Evolutionary conservation across 129 eudicot species (phyloP).

Genomic region (Apium graveolens): DNA sequence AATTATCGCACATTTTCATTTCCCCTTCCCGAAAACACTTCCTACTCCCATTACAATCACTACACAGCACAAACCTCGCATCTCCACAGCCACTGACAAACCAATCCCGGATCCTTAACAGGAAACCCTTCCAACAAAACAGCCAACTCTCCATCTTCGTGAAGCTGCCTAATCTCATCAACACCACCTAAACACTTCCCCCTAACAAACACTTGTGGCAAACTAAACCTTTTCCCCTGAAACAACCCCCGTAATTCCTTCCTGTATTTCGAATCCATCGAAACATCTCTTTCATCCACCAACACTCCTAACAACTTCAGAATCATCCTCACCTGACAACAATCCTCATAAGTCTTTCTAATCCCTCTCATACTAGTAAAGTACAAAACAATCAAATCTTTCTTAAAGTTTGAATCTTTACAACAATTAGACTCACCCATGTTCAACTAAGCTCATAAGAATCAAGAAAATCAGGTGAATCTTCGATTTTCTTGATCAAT

Average conservation of each 20-base stretch:
- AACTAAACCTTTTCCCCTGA: conserved; percentile 42
- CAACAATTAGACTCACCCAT: not conserved
- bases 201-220: conserved; percentile 68
- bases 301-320: conserved; percentile 61
- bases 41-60: conserved; percentile 67
- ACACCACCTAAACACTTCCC: conserved; percentile 74
- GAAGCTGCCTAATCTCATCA: conserved; percentile 61
- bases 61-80: conserved; percentile 68
- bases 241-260: conserved; percentile 60
- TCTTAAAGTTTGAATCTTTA: conserved; percentile 3
- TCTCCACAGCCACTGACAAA: conserved; percentile 79
- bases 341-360: conserved; percentile 77
- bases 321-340: conserved; percentile 65
- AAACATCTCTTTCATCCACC: conserved; percentile 70
- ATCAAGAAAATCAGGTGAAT: not conserved
- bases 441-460: conserved; percentile 2
- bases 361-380: conserved; percentile 85
- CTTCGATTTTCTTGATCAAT: not conserved
- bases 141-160: conserved; percentile 62
- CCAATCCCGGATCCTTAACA: conserved; percentile 27
- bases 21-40: conserved; percentile 60
- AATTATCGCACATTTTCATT: conserved; percentile 44
- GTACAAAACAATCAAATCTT: conserved; percentile 47
- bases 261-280: conserved; percentile 71
- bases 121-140: conserved; percentile 53